Evolutionary conservation across 495 filamentous ascomycete species (phyloP), one percentile per base, ranked within the genome.

Genomic region (Aspergillus leporis): DNA sequence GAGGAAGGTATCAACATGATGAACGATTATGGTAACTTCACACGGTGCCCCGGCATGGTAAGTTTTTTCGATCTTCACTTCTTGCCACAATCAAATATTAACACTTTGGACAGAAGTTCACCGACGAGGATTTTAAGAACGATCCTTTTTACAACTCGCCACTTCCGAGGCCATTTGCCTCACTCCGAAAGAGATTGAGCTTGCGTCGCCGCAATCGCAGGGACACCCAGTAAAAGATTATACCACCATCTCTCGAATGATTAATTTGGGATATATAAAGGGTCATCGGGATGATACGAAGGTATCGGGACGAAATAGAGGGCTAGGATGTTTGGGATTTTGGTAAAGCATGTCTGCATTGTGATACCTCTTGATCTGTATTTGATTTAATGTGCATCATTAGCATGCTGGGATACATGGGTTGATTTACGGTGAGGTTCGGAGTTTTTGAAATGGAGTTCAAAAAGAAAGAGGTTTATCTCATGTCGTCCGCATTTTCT

Each of bases 1-100:
- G 78, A 92, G 63, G 94, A 98, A 67, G 94, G 93, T 3, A 78
- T 85, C 0, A 90, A 97, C 59, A 76, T 96, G 74, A 91, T 90
- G 87, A 80, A 85, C 18, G 92, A 95, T 32, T 71, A 70, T 60
- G 75, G 75, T 1, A 72, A 71, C 19, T 77, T 76, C 36, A 68
- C 68, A 57, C 71, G 75, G 12, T 61, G 60, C 45, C 73, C 71
- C 14, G 73, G 75, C 5, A 32, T 61, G 66, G 77, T 78, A 68
- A 49, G 62, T 66, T 30, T 25, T 48, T 41, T 36, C 19, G 43
- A 19, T 50, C 18, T 23, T 23, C 14, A 36, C 19, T 51, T 31
- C 13, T 21, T 5, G 19, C 46, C 18, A 6, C 36, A 34, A 51
- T 25, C 50, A 38, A 40, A 25, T 31, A 32, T 7, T 36, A 48